Conservation (phyloP, 371 early-diverging fungal genomes). For the Syncephalis fuscata region DNA sequence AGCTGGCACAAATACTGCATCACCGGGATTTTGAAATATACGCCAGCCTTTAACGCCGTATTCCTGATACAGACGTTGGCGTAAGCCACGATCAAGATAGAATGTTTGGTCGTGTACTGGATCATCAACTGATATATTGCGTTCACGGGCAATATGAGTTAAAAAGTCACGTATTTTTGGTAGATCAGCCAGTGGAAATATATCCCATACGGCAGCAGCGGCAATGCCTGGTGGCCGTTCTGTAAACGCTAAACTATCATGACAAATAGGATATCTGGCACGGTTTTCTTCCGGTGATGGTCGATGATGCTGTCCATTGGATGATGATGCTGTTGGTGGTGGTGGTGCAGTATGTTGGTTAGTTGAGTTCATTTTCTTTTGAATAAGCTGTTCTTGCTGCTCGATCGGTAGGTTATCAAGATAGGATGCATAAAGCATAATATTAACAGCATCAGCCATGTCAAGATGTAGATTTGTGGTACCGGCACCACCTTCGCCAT, state of each 20-base stretch:
- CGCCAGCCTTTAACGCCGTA: constrained; percentile 26
- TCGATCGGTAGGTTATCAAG: background rate
- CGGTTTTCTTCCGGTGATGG: too few relatives aligned
- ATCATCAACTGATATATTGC: constrained; percentile 12
- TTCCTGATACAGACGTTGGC: constrained; percentile 13
- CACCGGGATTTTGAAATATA: constrained; percentile 40
- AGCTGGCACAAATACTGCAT: constrained; percentile 59
- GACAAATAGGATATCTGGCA: background rate
- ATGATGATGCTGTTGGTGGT: too few relatives aligned
- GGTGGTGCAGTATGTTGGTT: too few relatives aligned
- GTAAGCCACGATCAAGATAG: constrained; percentile 27
- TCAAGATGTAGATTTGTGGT: constrained; percentile 55
- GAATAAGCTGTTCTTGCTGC: background rate
- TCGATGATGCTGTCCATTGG: too few relatives aligned
- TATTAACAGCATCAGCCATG: constrained; percentile 57
- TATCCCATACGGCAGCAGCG: constrained; percentile 47
- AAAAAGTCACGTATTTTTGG: constrained; percentile 24
- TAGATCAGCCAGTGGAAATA: constrained; percentile 29
- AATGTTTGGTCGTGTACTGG: constrained; percentile 43
- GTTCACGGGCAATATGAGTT: constrained; percentile 6
- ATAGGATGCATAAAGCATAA: constrained; percentile 31
- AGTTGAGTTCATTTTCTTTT: too few relatives aligned
- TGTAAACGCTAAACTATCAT: background rate
- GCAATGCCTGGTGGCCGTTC: background rate
- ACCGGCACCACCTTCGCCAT: constrained; percentile 19